Percentiles rank a stretch among this genome's conserved stretches.
Evolutionary conservation across 495 filamentous ascomycete species (phyloP).

Genomic region (Parathielavia appendiculata): DNA sequence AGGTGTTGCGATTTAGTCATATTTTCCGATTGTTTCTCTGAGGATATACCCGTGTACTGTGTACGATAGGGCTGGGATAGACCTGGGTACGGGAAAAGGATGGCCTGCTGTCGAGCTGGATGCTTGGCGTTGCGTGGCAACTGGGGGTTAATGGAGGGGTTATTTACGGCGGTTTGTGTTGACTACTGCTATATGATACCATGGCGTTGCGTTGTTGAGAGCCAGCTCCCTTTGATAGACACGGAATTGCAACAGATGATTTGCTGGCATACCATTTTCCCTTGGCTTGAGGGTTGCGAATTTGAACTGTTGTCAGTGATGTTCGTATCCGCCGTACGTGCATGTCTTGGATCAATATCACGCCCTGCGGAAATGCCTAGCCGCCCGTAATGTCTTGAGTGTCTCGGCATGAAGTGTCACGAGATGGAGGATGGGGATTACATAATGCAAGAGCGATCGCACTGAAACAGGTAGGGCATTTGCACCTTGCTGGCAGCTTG

Average conservation of each 20-base stretch:
- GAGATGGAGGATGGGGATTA: background rate
- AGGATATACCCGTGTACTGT: constrained; percentile 8
- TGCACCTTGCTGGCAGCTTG: background rate
- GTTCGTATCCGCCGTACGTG: constrained; percentile 3
- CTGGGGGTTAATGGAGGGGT: background rate
- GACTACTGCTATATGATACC: constrained; percentile 2
- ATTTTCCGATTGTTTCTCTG: constrained; percentile 17
- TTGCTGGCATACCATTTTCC: background rate
- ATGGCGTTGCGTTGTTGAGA: background rate
- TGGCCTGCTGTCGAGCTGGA: constrained; percentile 10
- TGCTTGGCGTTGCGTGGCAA: constrained; percentile 6
- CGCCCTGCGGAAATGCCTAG: constrained; percentile 3
- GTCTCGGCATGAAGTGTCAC: background rate
- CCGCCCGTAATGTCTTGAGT: background rate
- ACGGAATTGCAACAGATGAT: background rate
- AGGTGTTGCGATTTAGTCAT: constrained; percentile 41
- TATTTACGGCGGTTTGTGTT: background rate
- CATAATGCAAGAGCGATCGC: too few relatives aligned
- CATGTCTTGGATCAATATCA: constrained; percentile 8
- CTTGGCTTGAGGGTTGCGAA: too few relatives aligned
- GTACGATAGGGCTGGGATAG: background rate
- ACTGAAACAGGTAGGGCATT: too few relatives aligned
- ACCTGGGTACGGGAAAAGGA: background rate
- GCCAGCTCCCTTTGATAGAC: background rate
- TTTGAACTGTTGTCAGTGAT: background rate